Percentiles rank a stretch among this genome's conserved stretches.
Evolutionary conservation across 306 rosid genomes (phyloP).

Genomic region (Glycine soja): DNA sequence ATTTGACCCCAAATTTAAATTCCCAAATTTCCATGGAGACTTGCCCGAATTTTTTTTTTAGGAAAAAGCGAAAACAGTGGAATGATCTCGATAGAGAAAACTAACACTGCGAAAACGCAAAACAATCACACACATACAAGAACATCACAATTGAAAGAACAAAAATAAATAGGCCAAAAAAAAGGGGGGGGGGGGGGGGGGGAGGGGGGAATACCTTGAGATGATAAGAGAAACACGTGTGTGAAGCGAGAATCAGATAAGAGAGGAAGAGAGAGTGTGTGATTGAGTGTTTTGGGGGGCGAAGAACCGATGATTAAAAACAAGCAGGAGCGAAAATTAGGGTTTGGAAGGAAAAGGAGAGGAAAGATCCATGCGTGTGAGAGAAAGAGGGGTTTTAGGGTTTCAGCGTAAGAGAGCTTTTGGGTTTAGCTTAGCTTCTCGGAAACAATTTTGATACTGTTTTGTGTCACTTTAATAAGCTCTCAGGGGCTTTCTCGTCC

Average conservation of each 20-base stretch:
- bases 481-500: constrained; percentile 33
- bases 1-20: background rate
- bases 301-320: constrained; percentile 5
- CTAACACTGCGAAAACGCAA: background rate
- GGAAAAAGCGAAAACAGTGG: background rate
- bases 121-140: background rate
- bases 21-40: background rate
- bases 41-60: background rate
- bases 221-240: background rate
- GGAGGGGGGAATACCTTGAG: constrained; percentile 53
- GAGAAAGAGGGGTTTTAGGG: constrained; percentile 49
- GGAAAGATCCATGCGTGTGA: constrained; percentile 23
- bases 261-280: background rate
- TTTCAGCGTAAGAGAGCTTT: constrained; percentile 9
- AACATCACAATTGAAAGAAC: background rate
- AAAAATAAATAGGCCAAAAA: background rate
- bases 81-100: background rate
- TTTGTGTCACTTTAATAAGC: background rate
- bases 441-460: background rate
- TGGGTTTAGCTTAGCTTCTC: background rate
- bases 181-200: background rate
- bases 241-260: background rate
- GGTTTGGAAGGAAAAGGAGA: constrained; percentile 31
- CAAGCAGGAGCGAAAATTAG: constrained; percentile 4
- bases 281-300: constrained; percentile 32